phyloP scores from a whole-genome alignment of 2,329 filamentous ascomycete species.

The Botrytis deweyae region DNA sequence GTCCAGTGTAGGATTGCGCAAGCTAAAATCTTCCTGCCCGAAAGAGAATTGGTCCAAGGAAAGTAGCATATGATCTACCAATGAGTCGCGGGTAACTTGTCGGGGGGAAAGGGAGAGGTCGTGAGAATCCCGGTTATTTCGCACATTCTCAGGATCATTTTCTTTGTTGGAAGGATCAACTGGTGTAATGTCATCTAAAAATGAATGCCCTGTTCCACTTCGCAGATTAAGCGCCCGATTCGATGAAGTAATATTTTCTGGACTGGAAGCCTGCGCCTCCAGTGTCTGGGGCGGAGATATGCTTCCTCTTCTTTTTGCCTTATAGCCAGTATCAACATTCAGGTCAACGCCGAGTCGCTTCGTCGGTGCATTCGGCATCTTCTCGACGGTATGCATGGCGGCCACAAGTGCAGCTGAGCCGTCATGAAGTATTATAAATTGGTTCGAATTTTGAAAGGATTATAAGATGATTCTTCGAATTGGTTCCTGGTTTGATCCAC shows the following conservation, averaged over 20 bases:
- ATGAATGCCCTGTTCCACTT: conserved; percentile 35
- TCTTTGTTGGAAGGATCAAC: conserved; percentile 34
- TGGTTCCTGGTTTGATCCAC: not conserved
- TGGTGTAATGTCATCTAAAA: conserved; percentile 41
- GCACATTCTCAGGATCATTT: conserved; percentile 29
- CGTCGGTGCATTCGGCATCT: conserved; percentile 30
- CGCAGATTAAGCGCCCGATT: conserved; percentile 34
- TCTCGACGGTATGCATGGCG: conserved; percentile 36
- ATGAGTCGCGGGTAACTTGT: conserved; percentile 79
- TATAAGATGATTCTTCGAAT: not conserved
- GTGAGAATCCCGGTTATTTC: conserved; percentile 49
- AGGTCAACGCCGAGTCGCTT: conserved; percentile 35
- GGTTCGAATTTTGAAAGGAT: not conserved
- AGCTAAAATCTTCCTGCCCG: conserved; percentile 42
- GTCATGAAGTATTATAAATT: conserved; percentile 24
- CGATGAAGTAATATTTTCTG: conserved; percentile 32
- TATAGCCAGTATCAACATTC: conserved; percentile 37
- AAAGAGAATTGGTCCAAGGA: conserved; percentile 83
- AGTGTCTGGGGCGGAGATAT: conserved; percentile 36
- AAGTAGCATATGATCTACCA: conserved; percentile 93
- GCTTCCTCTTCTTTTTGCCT: conserved; percentile 31
- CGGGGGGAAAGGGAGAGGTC: conserved; percentile 78
- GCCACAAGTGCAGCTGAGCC: conserved; percentile 23
- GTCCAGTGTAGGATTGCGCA: conserved; percentile 34
- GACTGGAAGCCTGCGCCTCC: conserved; percentile 29